Percentiles rank a stretch among this genome's conserved stretches.
Evolutionary conservation across 225 moss, liverwort and hornwort species (phyloP).

Genomic region (Bryoerythrophyllum caledonicum): DNA sequence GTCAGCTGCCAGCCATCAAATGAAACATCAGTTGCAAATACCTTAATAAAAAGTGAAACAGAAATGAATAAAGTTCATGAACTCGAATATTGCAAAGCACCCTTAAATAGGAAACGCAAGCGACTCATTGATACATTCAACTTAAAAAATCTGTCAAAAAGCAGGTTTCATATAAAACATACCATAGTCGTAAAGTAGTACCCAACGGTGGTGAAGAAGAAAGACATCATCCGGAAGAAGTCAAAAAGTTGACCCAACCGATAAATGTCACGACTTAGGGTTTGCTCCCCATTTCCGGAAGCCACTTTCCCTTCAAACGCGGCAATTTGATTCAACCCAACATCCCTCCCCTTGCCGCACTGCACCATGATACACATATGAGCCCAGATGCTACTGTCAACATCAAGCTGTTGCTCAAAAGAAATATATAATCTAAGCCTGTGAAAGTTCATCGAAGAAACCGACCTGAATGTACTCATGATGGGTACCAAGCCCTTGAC

Average conservation of each 20-base stretch:
- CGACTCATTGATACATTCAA: neutral
- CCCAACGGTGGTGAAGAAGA: constrained; percentile 72
- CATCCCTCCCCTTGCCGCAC: constrained; percentile 77
- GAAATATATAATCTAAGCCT: neutral
- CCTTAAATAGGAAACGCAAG: constrained; percentile 3
- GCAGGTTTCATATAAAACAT: constrained; percentile 20
- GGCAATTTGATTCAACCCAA: constrained; percentile 77
- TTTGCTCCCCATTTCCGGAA: constrained; percentile 70
- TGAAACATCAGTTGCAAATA: constrained; percentile 14
- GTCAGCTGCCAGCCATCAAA: constrained; percentile 52
- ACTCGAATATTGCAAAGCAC: neutral
- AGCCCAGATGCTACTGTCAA: neutral
- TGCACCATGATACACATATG: constrained; percentile 20
- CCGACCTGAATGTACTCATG: constrained; percentile 70
- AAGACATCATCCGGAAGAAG: constrained; percentile 69
- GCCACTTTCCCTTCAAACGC: constrained; percentile 73
- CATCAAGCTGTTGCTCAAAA: constrained; percentile 4
- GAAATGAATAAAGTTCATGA: constrained; percentile 5
- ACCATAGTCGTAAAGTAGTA: constrained; percentile 71
- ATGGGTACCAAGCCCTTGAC: constrained; percentile 61
- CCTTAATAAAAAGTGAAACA: constrained; percentile 9
- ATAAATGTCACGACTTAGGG: constrained; percentile 69
- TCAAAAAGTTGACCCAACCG: constrained; percentile 69
- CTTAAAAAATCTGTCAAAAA: neutral
- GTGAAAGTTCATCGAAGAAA: neutral